phyloP scores from a whole-genome alignment of 202 grass and related monocot species.

The Eragrostis tef region DNA sequence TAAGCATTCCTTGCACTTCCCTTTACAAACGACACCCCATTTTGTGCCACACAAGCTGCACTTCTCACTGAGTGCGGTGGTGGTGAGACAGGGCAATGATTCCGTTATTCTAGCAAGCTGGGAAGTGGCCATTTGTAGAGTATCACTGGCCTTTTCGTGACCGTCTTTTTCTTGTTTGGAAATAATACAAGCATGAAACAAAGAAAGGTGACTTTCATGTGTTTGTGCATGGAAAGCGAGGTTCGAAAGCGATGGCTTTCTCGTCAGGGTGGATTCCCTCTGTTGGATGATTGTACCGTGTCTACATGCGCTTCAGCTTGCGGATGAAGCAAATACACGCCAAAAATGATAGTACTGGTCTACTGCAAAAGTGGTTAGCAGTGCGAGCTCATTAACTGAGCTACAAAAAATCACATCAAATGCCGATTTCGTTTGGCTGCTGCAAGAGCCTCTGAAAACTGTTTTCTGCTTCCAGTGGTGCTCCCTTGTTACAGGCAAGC shows the following conservation, averaged over 20 bases:
- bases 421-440: not conserved
- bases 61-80: not conserved
- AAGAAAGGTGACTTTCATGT: conserved; percentile 27
- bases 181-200: conserved; percentile 13
- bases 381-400: not conserved
- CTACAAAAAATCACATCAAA: not conserved
- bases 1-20: not conserved
- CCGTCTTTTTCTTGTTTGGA: not conserved
- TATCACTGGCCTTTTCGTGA: conserved; percentile 19
- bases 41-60: conserved; percentile 10
- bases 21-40: not conserved
- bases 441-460: not conserved
- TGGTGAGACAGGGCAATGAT: conserved; percentile 38
- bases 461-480: not conserved
- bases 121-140: conserved; percentile 24
- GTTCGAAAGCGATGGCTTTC: conserved; percentile 40
- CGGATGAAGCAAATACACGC: conserved; percentile 33
- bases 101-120: conserved; percentile 23
- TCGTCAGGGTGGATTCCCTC: conserved; percentile 20
- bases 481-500: not conserved
- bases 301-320: conserved; percentile 31
- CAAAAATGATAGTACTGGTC: not conserved
- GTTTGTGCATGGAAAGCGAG: conserved; percentile 38
- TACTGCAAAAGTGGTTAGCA: not conserved
- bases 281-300: conserved; percentile 20